phyloP scores from a whole-genome alignment of 2,329 filamentous ascomycete species.

The Claviceps africana region DNA sequence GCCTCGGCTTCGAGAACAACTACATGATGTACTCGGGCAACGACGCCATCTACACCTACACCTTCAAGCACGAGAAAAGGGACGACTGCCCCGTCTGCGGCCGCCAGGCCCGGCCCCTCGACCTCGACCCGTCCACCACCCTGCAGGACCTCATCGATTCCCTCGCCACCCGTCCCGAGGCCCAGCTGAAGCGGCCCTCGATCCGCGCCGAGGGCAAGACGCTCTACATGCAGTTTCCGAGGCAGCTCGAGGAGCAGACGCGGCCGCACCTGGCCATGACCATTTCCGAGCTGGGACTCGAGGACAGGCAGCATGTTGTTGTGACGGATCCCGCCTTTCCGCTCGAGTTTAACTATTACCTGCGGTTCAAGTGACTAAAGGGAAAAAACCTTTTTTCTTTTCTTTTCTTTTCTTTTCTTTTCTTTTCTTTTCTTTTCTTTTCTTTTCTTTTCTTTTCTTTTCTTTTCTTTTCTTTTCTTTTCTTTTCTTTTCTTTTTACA shows the following conservation, averaged over 20 bases:
- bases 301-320: slow-evolving; percentile 74
- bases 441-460: too few relatives aligned
- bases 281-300: slow-evolving; percentile 56
- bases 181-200: slow-evolving; percentile 87
- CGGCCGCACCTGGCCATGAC: slow-evolving; percentile 69
- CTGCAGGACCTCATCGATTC: slow-evolving; percentile 76
- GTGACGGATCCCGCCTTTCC: slow-evolving; percentile 85
- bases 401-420: background rate
- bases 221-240: slow-evolving; percentile 78
- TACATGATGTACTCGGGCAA: slow-evolving; percentile 99
- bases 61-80: slow-evolving; percentile 89
- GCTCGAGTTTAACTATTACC: slow-evolving; percentile 47
- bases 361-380: slow-evolving; percentile 30
- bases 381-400: background rate
- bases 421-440: background rate
- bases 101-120: slow-evolving; percentile 60
- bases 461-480: too few relatives aligned
- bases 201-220: slow-evolving; percentile 67
- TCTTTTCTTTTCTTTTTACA: too few relatives aligned
- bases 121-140: slow-evolving; percentile 56
- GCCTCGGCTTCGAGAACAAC: slow-evolving; percentile 64
- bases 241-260: slow-evolving; percentile 71
- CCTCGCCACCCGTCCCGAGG: slow-evolving; percentile 68
- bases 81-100: slow-evolving; percentile 91
- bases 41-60: slow-evolving; percentile 92